Evolutionary conservation across 2,329 filamentous ascomycete genomes (phyloP), one percentile per base, ranked within the genome.

Genomic region (Trichoderma semiorbis): DNA sequence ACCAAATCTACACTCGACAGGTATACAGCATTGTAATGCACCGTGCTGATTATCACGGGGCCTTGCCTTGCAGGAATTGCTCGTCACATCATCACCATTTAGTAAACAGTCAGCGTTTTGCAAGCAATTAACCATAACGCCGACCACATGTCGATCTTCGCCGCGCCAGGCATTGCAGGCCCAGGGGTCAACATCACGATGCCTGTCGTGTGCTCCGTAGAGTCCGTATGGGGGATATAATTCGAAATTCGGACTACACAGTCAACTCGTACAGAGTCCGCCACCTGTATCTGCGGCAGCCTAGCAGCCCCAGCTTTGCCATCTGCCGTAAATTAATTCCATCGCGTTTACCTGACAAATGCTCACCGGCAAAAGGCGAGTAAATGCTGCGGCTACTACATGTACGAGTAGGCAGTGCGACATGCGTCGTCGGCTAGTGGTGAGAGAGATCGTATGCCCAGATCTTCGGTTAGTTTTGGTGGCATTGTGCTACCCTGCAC

Each of bases 81-180:
- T 47, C 21, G 36, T 61, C 65, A 69, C 65, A 69, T 50, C 57
- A 34, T 61, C 64, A 28, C 50, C 39, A 57, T 50, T 36, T 36
- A 18, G 61, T 57, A 69, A 36, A 61, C 39, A 16, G 57, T 53
- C 57, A 62, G 57, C 24, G 57, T 69, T 53, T 53, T 62, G 57
- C 67, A 53, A 36, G 67, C 57, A 69, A 69, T 53, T 28, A 62
- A 62, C 61, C 57, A 30, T 28, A n/a, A 21, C 30, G 66, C 66
- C 57, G 67, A 53, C 55, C 8, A 34, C 34, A 50, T 43, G 67
- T 26, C 67, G 67, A 69, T 69, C 57, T 69, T 62, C 57, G 12
- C 58, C 67, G 28, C 26, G 62, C 39, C 63, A 53, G 32, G 61
- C 28, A 30, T 24, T 36, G 24, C 21, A 43, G 11, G 18, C 18